phyloP scores from a whole-genome alignment of 176 grass and related monocot genomes.

The Rhynchospora pubera region DNA sequence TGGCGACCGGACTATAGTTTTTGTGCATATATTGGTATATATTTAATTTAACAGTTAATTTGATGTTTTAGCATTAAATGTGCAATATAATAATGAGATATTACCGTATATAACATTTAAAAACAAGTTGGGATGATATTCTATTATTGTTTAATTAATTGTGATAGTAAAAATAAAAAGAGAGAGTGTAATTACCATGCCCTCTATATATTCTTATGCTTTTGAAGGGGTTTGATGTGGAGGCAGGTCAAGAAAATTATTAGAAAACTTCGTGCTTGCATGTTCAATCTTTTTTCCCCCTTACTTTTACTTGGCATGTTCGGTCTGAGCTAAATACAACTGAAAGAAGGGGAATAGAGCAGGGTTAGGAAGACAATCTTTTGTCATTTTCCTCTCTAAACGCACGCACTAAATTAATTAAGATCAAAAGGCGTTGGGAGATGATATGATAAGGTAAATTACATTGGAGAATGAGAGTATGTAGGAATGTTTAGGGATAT shows the following conservation, averaged over 20 bases:
- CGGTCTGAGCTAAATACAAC: not conserved
- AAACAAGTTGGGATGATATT: not conserved
- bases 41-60: no score
- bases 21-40: no score
- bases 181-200: not conserved
- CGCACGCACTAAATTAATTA: not conserved
- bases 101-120: no score
- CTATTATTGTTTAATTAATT: not conserved
- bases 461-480: not conserved
- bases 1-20: no score
- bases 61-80: no score
- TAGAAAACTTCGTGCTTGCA: not conserved
- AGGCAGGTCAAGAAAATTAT: not conserved
- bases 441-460: not conserved
- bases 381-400: not conserved
- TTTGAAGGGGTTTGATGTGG: not conserved
- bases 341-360: conserved; percentile 4
- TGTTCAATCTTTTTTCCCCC: not conserved
- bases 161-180: not conserved
- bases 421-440: not conserved
- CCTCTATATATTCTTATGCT: not conserved
- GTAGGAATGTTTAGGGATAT: conserved; percentile 17
- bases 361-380: not conserved
- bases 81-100: no score
- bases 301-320: not conserved